These are phyloP conservation scores for Crithidia acanthocephali DNA, from an alignment of 208 protist species.

Conservation along the genomic window DNA sequence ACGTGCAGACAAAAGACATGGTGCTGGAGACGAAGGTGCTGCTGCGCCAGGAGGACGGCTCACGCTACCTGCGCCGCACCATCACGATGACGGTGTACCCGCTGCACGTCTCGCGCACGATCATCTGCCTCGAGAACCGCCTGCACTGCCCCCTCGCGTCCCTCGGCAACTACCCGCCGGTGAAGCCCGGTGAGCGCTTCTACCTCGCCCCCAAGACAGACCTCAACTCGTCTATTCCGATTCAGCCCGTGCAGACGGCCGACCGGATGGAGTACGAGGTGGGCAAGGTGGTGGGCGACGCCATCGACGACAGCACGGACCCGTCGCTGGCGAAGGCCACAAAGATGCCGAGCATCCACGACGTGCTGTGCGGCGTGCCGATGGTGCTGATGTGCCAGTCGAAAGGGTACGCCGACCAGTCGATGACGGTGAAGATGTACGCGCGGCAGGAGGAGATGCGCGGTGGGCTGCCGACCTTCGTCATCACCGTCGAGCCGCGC, in stretches of 20 bases:
- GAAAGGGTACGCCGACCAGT: not conserved
- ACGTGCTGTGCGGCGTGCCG: slow-evolving; percentile 44
- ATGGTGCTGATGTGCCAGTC: slow-evolving; percentile 40
- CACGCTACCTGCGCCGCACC: slow-evolving; percentile 51
- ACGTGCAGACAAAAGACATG: slow-evolving; percentile 57
- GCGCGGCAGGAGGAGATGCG: slow-evolving; percentile 62
- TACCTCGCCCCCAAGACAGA: slow-evolving; percentile 56
- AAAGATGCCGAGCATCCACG: slow-evolving; percentile 42
- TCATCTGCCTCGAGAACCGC: slow-evolving; percentile 85
- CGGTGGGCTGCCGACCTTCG: slow-evolving; percentile 70
- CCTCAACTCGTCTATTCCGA: slow-evolving; percentile 43
- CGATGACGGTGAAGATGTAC: slow-evolving; percentile 41
- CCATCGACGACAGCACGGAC: slow-evolving; percentile 2
- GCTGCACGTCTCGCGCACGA: slow-evolving; percentile 57
- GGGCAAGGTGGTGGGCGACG: slow-evolving; percentile 17
- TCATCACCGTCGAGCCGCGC: slow-evolving; percentile 67
- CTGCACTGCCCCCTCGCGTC: slow-evolving; percentile 46
- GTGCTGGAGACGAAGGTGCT: slow-evolving; percentile 62
- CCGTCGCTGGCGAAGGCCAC: not conserved
- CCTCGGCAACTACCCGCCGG: slow-evolving; percentile 28
- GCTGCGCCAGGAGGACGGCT: slow-evolving; percentile 38
- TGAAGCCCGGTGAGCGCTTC: slow-evolving; percentile 50
- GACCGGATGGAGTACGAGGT: slow-evolving; percentile 30
- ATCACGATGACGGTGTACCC: slow-evolving; percentile 69
- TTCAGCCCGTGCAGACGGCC: slow-evolving; percentile 51